Evolutionary conservation across 345 rosid genomes (phyloP).

Genomic region (Aegle marmelos): DNA sequence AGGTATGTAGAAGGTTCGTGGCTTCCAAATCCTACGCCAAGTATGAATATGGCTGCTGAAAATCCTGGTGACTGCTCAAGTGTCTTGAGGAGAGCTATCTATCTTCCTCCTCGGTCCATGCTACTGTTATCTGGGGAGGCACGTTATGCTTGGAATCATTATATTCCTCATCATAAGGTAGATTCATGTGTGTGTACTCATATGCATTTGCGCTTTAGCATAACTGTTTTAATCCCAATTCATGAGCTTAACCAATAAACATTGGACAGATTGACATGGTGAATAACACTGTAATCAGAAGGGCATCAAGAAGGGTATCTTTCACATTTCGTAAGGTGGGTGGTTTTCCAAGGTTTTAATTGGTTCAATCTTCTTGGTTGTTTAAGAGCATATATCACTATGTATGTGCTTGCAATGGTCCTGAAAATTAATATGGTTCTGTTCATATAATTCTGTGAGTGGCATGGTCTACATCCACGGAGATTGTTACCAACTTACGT

Average conservation of each 20-base stretch:
- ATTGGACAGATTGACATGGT: slow-evolving; percentile 72
- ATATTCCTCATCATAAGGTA: slow-evolving; percentile 97
- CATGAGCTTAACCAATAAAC: slow-evolving; percentile 1
- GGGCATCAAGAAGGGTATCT: slow-evolving; percentile 80
- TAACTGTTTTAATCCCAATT: background rate
- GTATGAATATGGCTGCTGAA: slow-evolving; percentile 32
- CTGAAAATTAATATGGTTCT: background rate
- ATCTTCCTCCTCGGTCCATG: slow-evolving; percentile 93
- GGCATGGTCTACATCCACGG: background rate
- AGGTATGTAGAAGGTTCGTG: slow-evolving; percentile 55
- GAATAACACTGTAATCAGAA: slow-evolving; percentile 56
- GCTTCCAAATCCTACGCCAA: slow-evolving; percentile 33
- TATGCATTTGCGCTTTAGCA: background rate
- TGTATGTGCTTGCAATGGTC: slow-evolving; percentile 6
- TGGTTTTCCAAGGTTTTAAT: background rate
- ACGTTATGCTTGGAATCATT: slow-evolving; percentile 97
- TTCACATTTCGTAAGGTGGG: slow-evolving; percentile 89
- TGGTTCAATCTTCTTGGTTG: background rate
- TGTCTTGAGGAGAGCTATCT: slow-evolving; percentile 56
- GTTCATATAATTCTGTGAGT: background rate
- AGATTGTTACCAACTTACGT: background rate
- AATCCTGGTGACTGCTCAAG: slow-evolving; percentile 27
- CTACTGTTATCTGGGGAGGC: slow-evolving; percentile 87
- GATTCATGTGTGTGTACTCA: background rate
- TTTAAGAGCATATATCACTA: background rate